A percentile compares a stretch with the other conserved stretches of the same genome.
These are phyloP conservation scores for Melampsora abietis-canadensis DNA, from an alignment of 1,284 basidiomycete species.

Conservation along the genomic window DNA sequence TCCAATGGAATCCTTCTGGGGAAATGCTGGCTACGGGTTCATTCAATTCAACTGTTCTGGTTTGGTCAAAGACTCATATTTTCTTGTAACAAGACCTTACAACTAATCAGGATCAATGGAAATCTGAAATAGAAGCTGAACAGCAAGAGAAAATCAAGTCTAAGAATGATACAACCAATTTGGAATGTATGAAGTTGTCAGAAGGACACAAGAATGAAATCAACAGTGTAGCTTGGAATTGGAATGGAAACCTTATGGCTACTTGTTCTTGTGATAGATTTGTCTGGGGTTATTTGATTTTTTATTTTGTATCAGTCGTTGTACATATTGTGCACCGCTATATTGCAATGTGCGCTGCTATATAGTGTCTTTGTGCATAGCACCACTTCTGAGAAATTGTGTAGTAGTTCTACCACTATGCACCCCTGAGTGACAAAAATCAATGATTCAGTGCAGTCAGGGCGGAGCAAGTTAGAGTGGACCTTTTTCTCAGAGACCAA, in stretches of 20 bases:
- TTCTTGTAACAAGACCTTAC: slow-evolving; percentile 53
- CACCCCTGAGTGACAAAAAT: too few species aligned
- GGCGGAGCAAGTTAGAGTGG: too few species aligned
- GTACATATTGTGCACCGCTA: too few species aligned
- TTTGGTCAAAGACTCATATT: slow-evolving; percentile 68
- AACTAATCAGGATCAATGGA: slow-evolving; percentile 47
- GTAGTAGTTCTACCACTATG: too few species aligned
- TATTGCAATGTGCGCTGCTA: too few species aligned
- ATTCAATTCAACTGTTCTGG: slow-evolving; percentile 86
- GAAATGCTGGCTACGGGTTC: slow-evolving; percentile 83
- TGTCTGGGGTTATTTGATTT: slow-evolving; percentile 68
- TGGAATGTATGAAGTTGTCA: slow-evolving; percentile 81
- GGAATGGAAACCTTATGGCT: slow-evolving; percentile 73
- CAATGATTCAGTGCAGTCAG: too few species aligned
- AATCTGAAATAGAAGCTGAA: slow-evolving; percentile 57
- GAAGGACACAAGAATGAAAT: slow-evolving; percentile 98
- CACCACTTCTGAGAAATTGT: too few species aligned
- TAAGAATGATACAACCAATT: slow-evolving; percentile 26
- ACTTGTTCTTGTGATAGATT: slow-evolving; percentile 93
- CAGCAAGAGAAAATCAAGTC: slow-evolving; percentile 54
- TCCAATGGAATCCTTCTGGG: slow-evolving; percentile 89
- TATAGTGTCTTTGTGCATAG: too few species aligned
- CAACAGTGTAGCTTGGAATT: slow-evolving; percentile 85
- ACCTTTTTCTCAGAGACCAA: too few species aligned
- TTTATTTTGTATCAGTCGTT: too few species aligned